A percentile compares a stretch with the other conserved stretches of the same genome.
Evolutionary conservation across 495 filamentous ascomycete genomes (phyloP).

Genomic region (Delitschia confertaspora): DNA sequence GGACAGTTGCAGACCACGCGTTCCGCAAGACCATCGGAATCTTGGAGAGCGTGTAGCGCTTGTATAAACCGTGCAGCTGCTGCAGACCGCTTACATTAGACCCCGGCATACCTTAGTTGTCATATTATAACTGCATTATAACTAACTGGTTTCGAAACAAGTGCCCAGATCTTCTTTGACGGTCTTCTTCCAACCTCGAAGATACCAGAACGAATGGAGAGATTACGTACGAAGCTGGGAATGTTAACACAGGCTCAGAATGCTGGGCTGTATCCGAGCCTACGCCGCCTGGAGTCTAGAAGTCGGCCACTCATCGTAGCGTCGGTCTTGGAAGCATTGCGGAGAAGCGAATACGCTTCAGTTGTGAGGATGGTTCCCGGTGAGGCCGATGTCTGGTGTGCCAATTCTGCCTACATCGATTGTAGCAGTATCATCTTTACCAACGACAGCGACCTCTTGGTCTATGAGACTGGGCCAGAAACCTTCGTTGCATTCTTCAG

Average conservation of each 20-base stretch:
- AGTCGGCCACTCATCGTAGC: slow-evolving; percentile 23
- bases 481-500: slow-evolving; percentile 16
- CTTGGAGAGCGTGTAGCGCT: too few relatives aligned
- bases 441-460: slow-evolving; percentile 23
- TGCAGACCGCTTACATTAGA: too few relatives aligned
- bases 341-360: slow-evolving; percentile 5
- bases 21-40: too few relatives aligned
- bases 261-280: background rate
- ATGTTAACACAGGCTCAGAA: too few relatives aligned
- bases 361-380: slow-evolving; percentile 19
- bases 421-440: slow-evolving; percentile 20
- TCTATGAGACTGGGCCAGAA: slow-evolving; percentile 16
- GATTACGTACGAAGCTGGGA: too few relatives aligned
- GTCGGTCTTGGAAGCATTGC: slow-evolving; percentile 14
- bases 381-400: slow-evolving; percentile 27
- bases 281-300: background rate
- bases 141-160: background rate
- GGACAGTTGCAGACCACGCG: too few relatives aligned
- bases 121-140: too few relatives aligned
- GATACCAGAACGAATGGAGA: slow-evolving; percentile 10
- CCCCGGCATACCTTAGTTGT: too few relatives aligned
- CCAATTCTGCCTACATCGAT: slow-evolving; percentile 6
- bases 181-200: slow-evolving; percentile 23
- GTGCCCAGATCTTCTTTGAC: slow-evolving; percentile 23
- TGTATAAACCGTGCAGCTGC: too few relatives aligned